A percentile compares a stretch with the other conserved stretches of the same genome.
phyloP scores from a whole-genome alignment of 2,329 filamentous ascomycete genomes.

The Blumeriella jaapii region DNA sequence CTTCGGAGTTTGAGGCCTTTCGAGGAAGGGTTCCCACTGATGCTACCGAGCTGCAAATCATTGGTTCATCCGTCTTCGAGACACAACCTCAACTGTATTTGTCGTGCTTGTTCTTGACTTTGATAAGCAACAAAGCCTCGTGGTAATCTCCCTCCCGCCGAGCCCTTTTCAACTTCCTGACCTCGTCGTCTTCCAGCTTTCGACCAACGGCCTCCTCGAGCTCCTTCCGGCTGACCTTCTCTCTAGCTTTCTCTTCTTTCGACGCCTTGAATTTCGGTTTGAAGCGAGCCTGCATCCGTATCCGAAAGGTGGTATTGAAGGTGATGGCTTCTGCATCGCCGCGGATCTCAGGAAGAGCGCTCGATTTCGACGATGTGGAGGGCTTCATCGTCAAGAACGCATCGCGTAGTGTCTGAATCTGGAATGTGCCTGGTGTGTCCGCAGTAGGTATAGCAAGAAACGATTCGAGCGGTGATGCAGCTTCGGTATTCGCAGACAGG shows the following conservation, averaged over 20 bases:
- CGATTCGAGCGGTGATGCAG: slow-evolving; percentile 73
- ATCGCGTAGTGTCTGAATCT: slow-evolving; percentile 60
- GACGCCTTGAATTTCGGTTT: slow-evolving; percentile 71
- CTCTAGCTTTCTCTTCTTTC: slow-evolving; percentile 72
- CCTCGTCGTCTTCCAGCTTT: slow-evolving; percentile 72
- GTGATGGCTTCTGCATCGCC: slow-evolving; percentile 60
- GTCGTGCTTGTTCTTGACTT: slow-evolving; percentile 87
- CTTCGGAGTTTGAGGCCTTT: no score
- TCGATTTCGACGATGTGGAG: slow-evolving; percentile 34
- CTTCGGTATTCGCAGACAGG: slow-evolving; percentile 65
- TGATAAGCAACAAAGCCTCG: slow-evolving; percentile 73
- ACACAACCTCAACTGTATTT: slow-evolving; percentile 50
- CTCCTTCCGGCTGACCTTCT: slow-evolving; percentile 79
- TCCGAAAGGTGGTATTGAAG: slow-evolving; percentile 61
- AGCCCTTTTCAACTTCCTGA: slow-evolving; percentile 70
- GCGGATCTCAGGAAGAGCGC: slow-evolving; percentile 50
- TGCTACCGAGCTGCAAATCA: no score
- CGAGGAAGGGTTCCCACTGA: no score
- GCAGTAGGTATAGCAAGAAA: slow-evolving; percentile 56
- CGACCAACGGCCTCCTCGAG: slow-evolving; percentile 72
- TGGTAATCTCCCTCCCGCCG: slow-evolving; percentile 82
- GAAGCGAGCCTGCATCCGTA: slow-evolving; percentile 92
- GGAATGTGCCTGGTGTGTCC: slow-evolving; percentile 59
- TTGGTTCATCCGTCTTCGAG: background rate
- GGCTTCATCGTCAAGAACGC: slow-evolving; percentile 57